Base-by-base conservation (phyloP, 306 rosid genomes). In the Gastrolobium bilobum region DNA sequence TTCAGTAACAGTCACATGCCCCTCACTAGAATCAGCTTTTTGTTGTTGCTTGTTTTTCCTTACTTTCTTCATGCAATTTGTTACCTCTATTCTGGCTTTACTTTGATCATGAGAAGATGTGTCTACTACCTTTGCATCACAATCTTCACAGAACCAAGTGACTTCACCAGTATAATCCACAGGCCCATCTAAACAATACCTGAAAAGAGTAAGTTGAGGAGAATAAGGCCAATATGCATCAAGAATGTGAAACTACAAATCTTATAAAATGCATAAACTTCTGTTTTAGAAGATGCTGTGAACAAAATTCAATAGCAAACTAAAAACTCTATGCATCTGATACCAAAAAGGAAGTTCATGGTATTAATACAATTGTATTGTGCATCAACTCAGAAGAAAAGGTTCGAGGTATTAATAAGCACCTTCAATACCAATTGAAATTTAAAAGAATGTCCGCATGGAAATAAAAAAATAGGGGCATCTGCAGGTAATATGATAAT, bases 111-210 rank as follows among this genome's bases (percentile, higher is more conserved):
- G 42, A 76, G 39, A 51, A 53, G 67, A 77, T 61, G 71, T 15
- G 63, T 52, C 79, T 46, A 2, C 75, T 31, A 35, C 70, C 35
- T 35, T 48, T 50, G 77, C 66, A 35, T 85, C 81, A 34, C 82
- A 76, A 54, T 89, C 90, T 77, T 75, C 90, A 74, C 98, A 94
- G 63, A 85, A 75, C 98, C 97, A 94, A 51, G 68, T 80, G 71
- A 83, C 81, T 6, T 79, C 68, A 14, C 80, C 83, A 7, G 56
- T 31, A 40, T 81, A 66, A 53, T 33, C 39, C 61, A 81, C 72
- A 40, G 93, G 93, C 57, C 54, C 81, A 15, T 83, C 82, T 26
- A 88, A 68, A 83, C 97, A 90, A 77, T 90, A 92, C 70, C 93
- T 92, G 86, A 39, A 57, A 72, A 73, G 39, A 38, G 10, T 63